A percentile compares a stretch with the other conserved stretches of the same genome.
Evolutionary conservation across 805 yeast genomes (phyloP).

Genomic region (Jamesozyma hellenica): DNA sequence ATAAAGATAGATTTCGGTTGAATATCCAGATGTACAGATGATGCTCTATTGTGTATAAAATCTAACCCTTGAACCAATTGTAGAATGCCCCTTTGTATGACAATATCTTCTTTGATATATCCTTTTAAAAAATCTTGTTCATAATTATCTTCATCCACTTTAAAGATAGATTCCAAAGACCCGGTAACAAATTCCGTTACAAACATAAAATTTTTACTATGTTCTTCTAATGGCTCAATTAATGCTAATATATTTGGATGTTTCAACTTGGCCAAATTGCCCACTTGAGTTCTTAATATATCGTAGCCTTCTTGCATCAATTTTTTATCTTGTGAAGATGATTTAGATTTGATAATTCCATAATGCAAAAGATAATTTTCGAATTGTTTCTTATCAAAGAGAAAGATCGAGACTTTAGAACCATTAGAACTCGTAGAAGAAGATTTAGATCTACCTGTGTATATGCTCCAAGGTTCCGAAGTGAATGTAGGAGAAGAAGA

Average conservation of each 20-base stretch:
- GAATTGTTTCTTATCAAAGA: slow-evolving; percentile 71
- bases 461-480: slow-evolving; percentile 76
- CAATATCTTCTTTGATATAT: slow-evolving; percentile 53
- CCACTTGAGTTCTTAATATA: slow-evolving; percentile 55
- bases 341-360: slow-evolving; percentile 38
- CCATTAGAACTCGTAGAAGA: slow-evolving; percentile 31
- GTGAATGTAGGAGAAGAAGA: slow-evolving; percentile 62
- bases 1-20: slow-evolving; percentile 70
- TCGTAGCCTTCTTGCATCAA: slow-evolving; percentile 53
- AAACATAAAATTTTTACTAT: slow-evolving; percentile 64
- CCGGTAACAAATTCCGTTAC: slow-evolving; percentile 73
- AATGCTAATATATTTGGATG: slow-evolving; percentile 83
- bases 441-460: slow-evolving; percentile 67
- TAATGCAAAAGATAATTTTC: slow-evolving; percentile 45
- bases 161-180: slow-evolving; percentile 39
- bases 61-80: slow-evolving; percentile 70
- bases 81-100: slow-evolving; percentile 72
- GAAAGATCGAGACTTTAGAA: slow-evolving; percentile 66
- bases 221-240: slow-evolving; percentile 84
- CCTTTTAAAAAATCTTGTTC: slow-evolving; percentile 28
- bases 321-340: slow-evolving; percentile 33
- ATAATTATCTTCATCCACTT: slow-evolving; percentile 15
- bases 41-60: slow-evolving; percentile 71
- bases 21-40: slow-evolving; percentile 65
- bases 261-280: slow-evolving; percentile 65